A percentile compares a stretch with the other conserved stretches of the same genome.
Evolutionary conservation across 108 stramenopile genomes (phyloP).

Genomic region (Nitzschia palea): DNA sequence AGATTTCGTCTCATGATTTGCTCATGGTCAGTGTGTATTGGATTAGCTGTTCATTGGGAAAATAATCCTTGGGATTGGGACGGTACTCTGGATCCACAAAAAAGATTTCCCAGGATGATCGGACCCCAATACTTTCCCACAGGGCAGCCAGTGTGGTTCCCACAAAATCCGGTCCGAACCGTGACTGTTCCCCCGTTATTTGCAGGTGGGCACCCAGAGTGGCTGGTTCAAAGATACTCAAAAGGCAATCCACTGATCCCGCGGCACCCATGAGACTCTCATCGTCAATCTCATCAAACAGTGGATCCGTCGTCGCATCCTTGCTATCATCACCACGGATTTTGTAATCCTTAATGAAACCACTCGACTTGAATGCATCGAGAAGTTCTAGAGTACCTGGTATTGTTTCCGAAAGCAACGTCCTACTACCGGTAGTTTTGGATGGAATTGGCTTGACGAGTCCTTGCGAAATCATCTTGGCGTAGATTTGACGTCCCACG

Average conservation of each 20-base stretch:
- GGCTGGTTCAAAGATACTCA: conserved; percentile 68
- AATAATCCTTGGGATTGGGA: conserved; percentile 89
- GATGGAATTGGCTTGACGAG: background rate
- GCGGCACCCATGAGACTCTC: conserved; percentile 46
- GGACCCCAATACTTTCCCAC: conserved; percentile 57
- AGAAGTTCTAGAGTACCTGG: conserved; percentile 51
- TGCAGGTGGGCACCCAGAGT: conserved; percentile 71
- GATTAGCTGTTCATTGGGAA: conserved; percentile 66
- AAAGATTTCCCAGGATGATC: conserved; percentile 66
- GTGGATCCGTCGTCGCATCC: conserved; percentile 30
- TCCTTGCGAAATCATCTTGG: conserved; percentile 6
- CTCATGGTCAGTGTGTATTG: background rate
- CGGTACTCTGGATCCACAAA: conserved; percentile 86
- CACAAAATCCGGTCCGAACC: conserved; percentile 80
- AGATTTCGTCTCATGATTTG: too few species aligned
- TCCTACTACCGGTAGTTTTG: background rate
- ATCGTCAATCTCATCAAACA: conserved; percentile 83
- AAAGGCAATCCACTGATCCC: conserved; percentile 64
- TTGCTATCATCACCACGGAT: conserved; percentile 23
- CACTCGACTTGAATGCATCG: conserved; percentile 42
- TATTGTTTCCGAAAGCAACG: conserved; percentile 42
- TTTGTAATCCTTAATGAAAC: conserved; percentile 48
- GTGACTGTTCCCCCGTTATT: conserved; percentile 80
- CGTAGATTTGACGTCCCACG: conserved; percentile 41
- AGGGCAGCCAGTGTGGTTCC: conserved; percentile 73